These are phyloP conservation scores for Starmerella apis DNA, from an alignment of 805 yeast species.

Conservation along the genomic window DNA sequence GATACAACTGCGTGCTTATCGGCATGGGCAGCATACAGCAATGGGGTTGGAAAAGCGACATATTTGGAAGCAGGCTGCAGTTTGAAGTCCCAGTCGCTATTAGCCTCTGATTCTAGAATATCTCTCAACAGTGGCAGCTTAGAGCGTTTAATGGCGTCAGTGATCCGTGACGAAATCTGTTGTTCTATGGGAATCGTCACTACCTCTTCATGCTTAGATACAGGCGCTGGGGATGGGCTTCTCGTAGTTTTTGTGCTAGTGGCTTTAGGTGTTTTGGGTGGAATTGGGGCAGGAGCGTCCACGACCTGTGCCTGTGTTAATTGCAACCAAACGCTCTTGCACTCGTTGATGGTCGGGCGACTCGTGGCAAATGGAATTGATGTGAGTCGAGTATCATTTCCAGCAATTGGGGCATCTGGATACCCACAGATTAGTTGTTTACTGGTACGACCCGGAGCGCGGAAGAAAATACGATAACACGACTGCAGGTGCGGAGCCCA, in stretches of 20 bases:
- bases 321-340: conserved; percentile 75
- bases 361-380: conserved; percentile 81
- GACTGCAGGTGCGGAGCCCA: conserved; percentile 52
- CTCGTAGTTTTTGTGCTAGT: conserved; percentile 12
- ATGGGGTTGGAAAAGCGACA: conserved; percentile 52
- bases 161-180: conserved; percentile 47
- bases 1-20: conserved; percentile 59
- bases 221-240: conserved; percentile 22
- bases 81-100: conserved; percentile 42
- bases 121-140: conserved; percentile 63
- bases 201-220: background rate
- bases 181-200: conserved; percentile 32
- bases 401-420: conserved; percentile 43
- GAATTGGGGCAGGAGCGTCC: conserved; percentile 39
- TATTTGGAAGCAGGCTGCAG: conserved; percentile 49
- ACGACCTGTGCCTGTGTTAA: conserved; percentile 49
- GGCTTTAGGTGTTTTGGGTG: conserved; percentile 27
- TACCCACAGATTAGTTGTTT: conserved; percentile 57
- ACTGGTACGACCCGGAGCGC: conserved; percentile 69
- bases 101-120: conserved; percentile 46
- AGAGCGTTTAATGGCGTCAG: conserved; percentile 54
- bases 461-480: conserved; percentile 62
- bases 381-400: conserved; percentile 53
- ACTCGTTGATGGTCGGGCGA: conserved; percentile 71
- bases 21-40: conserved; percentile 67